A percentile compares a stretch with the other conserved stretches of the same genome.
Conservation (phyloP, 129 eudicot genomes). For the Scalesia atractyloides region DNA sequence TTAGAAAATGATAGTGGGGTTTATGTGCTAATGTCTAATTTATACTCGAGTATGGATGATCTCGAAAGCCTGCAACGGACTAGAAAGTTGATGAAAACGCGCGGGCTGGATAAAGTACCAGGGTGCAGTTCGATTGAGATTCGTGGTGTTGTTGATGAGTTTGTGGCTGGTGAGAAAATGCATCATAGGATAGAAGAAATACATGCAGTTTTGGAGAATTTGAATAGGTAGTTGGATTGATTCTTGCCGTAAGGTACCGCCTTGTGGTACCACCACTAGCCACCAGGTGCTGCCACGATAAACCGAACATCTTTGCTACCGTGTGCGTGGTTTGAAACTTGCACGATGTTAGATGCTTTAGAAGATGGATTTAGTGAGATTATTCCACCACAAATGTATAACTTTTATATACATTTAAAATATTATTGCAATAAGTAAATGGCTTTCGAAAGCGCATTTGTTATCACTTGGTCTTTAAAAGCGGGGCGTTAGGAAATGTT, state of each 20-base stretch:
- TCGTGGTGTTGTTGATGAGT: constrained; percentile 54
- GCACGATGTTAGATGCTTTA: neutral
- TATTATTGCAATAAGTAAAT: neutral
- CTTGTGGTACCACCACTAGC: neutral
- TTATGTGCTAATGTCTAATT: constrained; percentile 55
- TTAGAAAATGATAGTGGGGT: constrained; percentile 65
- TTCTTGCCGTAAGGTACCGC: neutral
- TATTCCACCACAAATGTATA: constrained; percentile 31
- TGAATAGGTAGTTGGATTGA: constrained; percentile 45
- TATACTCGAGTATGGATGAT: constrained; percentile 40
- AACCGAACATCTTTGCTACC: neutral
- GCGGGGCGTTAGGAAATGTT: too few species aligned
- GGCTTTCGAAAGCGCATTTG: too few species aligned
- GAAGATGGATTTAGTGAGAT: constrained; percentile 19
- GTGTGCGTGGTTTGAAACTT: constrained; percentile 26
- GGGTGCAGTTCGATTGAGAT: constrained; percentile 69
- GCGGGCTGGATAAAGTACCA: constrained; percentile 53
- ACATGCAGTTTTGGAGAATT: constrained; percentile 32
- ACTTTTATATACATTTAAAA: neutral
- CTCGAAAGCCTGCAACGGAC: constrained; percentile 38
- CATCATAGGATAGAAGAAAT: constrained; percentile 40
- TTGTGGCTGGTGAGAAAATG: constrained; percentile 56
- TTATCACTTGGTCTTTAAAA: too few species aligned
- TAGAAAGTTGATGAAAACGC: constrained; percentile 46
- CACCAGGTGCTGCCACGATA: neutral